These are phyloP conservation scores for Aspergillus costaricaensis DNA, from an alignment of 2,329 filamentous ascomycete genomes.

Conservation along the genomic window DNA sequence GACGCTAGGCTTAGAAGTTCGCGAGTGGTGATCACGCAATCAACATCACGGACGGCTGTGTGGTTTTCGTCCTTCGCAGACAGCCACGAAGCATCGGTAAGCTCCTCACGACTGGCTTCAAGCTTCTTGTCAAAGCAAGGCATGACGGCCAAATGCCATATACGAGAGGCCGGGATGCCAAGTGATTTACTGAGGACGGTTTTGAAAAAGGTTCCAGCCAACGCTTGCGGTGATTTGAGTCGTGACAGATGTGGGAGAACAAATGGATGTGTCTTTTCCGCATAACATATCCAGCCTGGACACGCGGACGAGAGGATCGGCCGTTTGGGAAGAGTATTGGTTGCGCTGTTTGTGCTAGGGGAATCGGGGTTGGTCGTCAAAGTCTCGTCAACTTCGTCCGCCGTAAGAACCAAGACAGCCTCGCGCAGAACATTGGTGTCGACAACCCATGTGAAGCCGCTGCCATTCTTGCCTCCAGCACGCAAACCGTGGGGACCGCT, in stretches of 20 bases:
- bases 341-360: conserved; percentile 1
- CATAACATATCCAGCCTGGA: conserved; percentile 98
- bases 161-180: conserved; percentile 71
- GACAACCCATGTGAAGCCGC: conserved; percentile 83
- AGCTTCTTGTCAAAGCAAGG: conserved; percentile 99
- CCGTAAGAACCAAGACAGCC: conserved; percentile 76
- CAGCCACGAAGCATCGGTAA: conserved; percentile 77
- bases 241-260: conserved; percentile 87
- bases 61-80: conserved; percentile 36
- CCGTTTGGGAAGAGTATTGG: conserved; percentile 31
- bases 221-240: conserved; percentile 90
- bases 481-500: conserved; percentile 69
- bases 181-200: conserved; percentile 74
- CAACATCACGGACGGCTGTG: conserved; percentile 74
- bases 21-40: conserved; percentile 96
- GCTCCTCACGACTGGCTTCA: conserved; percentile 88
- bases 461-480: conserved; percentile 69
- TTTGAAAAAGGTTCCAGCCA: conserved; percentile 88
- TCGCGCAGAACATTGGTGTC: conserved; percentile 86
- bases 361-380: conserved; percentile 19
- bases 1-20: conserved; percentile 89
- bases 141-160: conserved; percentile 97
- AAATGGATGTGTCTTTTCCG: conserved; percentile 95
- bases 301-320: conserved; percentile 78
- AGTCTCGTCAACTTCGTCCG: conserved; percentile 65